These are phyloP conservation scores for Whalleya microplaca DNA, from an alignment of 2,329 filamentous ascomycete genomes.

Conservation along the genomic window DNA sequence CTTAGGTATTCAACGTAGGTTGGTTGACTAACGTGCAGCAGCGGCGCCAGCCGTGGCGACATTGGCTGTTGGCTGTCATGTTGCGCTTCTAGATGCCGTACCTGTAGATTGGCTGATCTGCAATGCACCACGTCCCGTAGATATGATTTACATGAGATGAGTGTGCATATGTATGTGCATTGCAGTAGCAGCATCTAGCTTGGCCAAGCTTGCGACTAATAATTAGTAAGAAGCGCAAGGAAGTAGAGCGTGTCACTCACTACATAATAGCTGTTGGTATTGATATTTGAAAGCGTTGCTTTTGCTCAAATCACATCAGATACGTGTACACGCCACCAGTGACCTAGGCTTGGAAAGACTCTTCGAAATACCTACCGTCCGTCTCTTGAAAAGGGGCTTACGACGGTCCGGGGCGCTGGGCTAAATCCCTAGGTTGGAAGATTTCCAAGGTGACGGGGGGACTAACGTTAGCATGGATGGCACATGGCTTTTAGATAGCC, in stretches of 20 bases:
- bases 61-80: background rate
- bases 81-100: background rate
- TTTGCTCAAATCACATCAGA: too few relatives aligned
- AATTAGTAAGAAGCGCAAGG: background rate
- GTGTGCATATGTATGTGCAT: background rate
- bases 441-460: background rate
- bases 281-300: too few relatives aligned
- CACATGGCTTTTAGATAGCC: background rate
- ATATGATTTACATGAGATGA: conserved; percentile 1
- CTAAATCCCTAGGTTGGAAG: background rate
- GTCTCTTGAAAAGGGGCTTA: background rate
- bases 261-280: too few relatives aligned
- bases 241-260: background rate
- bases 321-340: too few relatives aligned
- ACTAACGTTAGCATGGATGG: background rate
- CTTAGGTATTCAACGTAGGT: too few relatives aligned
- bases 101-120: background rate
- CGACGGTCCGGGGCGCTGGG: background rate
- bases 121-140: conserved; percentile 2
- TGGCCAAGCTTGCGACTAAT: background rate
- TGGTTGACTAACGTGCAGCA: background rate
- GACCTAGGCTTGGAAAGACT: too few relatives aligned
- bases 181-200: background rate
- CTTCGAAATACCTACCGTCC: too few relatives aligned
- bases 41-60: too few relatives aligned